Percentiles rank a stretch among this genome's conserved stretches.
phyloP scores from a whole-genome alignment of 148 eudicot genomes.

The Linanthus parryae region DNA sequence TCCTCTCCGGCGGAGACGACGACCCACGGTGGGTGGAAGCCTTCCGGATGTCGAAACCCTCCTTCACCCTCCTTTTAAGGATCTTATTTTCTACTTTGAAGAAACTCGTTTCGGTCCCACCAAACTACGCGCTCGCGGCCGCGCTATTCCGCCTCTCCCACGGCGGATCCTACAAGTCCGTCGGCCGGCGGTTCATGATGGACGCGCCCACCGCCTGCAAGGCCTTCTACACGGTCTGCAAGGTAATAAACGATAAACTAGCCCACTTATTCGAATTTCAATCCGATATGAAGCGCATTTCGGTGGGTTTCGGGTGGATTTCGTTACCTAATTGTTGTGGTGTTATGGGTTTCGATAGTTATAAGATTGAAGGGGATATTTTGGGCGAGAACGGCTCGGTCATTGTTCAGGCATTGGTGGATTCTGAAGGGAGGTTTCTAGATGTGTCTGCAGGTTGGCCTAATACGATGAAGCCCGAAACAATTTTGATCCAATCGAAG shows the following conservation, averaged over 20 bases:
- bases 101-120: neutral
- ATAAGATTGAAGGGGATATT: conserved; percentile 35
- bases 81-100: neutral
- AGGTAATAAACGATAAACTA: conserved; percentile 45
- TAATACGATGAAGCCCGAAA: conserved; percentile 39
- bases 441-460: conserved; percentile 98
- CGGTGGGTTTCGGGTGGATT: conserved; percentile 65
- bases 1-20: neutral
- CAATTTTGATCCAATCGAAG: conserved; percentile 42
- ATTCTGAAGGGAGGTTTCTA: conserved; percentile 75
- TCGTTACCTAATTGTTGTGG: conserved; percentile 77
- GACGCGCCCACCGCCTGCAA: conserved; percentile 42
- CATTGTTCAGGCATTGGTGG: conserved; percentile 86
- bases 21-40: neutral
- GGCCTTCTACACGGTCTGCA: conserved; percentile 57
- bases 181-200: conserved; percentile 44
- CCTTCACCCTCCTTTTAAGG: neutral
- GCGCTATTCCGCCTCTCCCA: conserved; percentile 4
- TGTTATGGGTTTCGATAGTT: conserved; percentile 58
- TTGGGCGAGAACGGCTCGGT: conserved; percentile 60
- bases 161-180: conserved; percentile 10
- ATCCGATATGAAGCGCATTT: conserved; percentile 39
- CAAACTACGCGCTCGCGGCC: neutral
- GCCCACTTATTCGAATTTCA: conserved; percentile 44
- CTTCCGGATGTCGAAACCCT: conserved; percentile 3